These are phyloP conservation scores for Neurospora sp. DNA, from an alignment of 495 filamentous ascomycete genomes.

Conservation along the genomic window DNA sequence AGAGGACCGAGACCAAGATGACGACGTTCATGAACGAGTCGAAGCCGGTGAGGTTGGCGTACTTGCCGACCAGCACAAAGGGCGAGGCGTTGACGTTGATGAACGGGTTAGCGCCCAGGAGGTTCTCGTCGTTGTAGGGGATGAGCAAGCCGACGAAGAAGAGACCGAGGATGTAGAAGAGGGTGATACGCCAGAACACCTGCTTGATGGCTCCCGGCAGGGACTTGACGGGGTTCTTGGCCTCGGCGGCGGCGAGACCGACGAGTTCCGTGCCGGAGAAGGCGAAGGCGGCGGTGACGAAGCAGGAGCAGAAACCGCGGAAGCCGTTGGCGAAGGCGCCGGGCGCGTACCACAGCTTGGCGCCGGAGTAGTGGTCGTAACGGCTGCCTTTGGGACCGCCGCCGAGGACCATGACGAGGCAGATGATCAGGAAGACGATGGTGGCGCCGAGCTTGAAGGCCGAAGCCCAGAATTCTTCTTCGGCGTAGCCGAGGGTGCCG, in stretches of 20 bases:
- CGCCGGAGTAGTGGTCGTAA: constrained; percentile 48
- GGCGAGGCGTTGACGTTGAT: constrained; percentile 53
- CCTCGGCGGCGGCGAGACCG: constrained; percentile 63
- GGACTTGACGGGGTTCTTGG: constrained; percentile 51
- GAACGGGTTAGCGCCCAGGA: constrained; percentile 42
- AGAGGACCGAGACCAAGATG: constrained; percentile 60
- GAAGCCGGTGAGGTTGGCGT: constrained; percentile 54
- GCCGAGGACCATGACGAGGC: constrained; percentile 58
- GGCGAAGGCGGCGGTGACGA: constrained; percentile 65
- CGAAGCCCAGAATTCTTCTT: constrained; percentile 49
- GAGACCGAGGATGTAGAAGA: constrained; percentile 66
- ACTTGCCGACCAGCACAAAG: constrained; percentile 60
- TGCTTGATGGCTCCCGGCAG: constrained; percentile 61
- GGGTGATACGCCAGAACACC: constrained; percentile 62
- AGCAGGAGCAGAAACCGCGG: constrained; percentile 61
- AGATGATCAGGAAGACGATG: constrained; percentile 61
- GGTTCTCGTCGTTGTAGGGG: constrained; percentile 39
- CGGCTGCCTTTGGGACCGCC: constrained; percentile 44
- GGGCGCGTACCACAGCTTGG: constrained; percentile 54
- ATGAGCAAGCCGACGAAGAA: constrained; percentile 67
- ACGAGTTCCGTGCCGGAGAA: constrained; percentile 65
- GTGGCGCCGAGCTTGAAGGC: constrained; percentile 51
- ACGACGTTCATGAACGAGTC: constrained; percentile 67
- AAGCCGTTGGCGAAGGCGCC: constrained; percentile 64
- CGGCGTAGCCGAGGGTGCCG: constrained; percentile 61